A percentile compares a stretch with the other conserved stretches of the same genome.
Conservation (phyloP, 257 asterid genomes). For the Lithospermum erythrorhizon region DNA sequence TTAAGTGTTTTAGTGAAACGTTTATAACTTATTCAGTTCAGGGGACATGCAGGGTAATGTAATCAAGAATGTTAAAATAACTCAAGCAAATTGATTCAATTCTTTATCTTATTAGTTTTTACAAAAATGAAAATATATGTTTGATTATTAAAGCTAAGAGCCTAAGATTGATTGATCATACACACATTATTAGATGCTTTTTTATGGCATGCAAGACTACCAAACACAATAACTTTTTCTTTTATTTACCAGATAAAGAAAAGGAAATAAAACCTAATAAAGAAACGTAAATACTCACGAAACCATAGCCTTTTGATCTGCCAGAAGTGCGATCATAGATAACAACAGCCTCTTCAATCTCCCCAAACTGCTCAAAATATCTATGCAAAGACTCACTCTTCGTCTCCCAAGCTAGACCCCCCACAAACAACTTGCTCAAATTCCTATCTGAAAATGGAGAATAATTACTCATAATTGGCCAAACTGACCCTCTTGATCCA, state of each 20-base stretch:
- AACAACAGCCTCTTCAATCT: constrained; percentile 35
- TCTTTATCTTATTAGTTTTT: too few species aligned
- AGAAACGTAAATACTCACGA: constrained; percentile 15
- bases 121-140: too few species aligned
- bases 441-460: constrained; percentile 18
- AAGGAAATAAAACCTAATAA: neutral
- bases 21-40: too few species aligned
- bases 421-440: constrained; percentile 25
- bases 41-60: too few species aligned
- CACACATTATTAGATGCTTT: neutral
- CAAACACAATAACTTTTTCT: neutral
- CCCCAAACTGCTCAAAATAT: constrained; percentile 32
- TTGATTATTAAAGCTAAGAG: too few species aligned
- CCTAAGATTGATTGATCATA: too few species aligned
- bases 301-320: constrained; percentile 36
- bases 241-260: neutral
- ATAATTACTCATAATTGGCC: constrained; percentile 10
- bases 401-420: constrained; percentile 36
- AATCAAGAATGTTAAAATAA: too few species aligned
- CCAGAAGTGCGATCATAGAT: constrained; percentile 26
- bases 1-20: too few species aligned
- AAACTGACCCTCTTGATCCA: constrained; percentile 5
- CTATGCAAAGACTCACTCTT: constrained; percentile 22
- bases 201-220: neutral
- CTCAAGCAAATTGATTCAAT: too few species aligned